Conservation (phyloP, 352 stramenopile genomes). For the Phytophthora europaea region DNA sequence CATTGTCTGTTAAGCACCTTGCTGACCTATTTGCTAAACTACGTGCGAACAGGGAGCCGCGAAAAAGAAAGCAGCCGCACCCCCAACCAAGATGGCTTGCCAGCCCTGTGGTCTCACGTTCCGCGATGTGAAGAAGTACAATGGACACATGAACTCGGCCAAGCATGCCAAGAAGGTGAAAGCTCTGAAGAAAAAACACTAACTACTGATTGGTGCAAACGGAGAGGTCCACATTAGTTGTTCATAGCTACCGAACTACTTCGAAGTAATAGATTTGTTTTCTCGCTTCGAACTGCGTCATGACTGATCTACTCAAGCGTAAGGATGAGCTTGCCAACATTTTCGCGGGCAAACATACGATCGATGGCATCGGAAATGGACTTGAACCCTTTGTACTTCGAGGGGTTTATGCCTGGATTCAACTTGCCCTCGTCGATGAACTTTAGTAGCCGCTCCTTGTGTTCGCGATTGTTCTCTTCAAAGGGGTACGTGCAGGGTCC, state of each 20-base stretch:
- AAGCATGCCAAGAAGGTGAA: constrained; percentile 86
- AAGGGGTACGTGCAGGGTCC: constrained; percentile 50
- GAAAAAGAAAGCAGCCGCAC: constrained; percentile 28
- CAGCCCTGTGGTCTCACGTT: constrained; percentile 68
- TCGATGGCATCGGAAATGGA: constrained; percentile 61
- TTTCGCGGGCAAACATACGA: constrained; percentile 58
- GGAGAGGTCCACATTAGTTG: background rate
- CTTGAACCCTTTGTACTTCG: constrained; percentile 57
- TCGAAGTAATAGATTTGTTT: constrained; percentile 19
- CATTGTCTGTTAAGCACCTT: background rate
- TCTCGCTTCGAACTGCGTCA: background rate
- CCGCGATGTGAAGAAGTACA: constrained; percentile 83
- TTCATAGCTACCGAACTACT: background rate
- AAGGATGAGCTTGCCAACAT: constrained; percentile 75
- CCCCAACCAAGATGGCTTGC: constrained; percentile 49
- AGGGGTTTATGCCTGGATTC: constrained; percentile 45
- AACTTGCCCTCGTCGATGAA: constrained; percentile 59
- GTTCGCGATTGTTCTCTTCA: constrained; percentile 40
- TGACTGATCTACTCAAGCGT: constrained; percentile 38
- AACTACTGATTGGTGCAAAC: background rate
- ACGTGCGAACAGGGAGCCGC: constrained; percentile 7
- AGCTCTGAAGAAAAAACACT: constrained; percentile 60
- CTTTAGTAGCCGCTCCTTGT: constrained; percentile 49
- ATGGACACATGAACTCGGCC: constrained; percentile 88
- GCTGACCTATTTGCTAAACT: constrained; percentile 8